Evolutionary conservation across 306 rosid genomes (phyloP), one percentile per base, ranked within the genome.

Genomic region (Trichosanthes cucumerina): DNA sequence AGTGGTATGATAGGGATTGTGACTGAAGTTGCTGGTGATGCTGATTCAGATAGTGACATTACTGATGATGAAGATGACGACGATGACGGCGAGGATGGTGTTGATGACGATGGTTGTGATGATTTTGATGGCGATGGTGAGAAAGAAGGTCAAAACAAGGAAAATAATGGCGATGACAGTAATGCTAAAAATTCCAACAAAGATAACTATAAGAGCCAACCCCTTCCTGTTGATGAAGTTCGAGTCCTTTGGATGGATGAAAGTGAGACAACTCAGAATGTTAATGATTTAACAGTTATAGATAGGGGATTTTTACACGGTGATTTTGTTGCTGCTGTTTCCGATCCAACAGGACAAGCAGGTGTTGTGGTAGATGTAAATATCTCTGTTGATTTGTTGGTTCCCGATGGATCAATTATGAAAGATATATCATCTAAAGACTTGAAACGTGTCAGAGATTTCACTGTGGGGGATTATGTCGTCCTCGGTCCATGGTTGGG

Each of bases 401-500:
- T 91, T 82, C 86, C 88, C 34, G 91, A 88, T 85, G 93, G 92
- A 14, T 87, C 97, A 53, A 60, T 87, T n/a, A 69, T 91, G 74
- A 88, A 93, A 84, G 90, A 84, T 57, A 83, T 96, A 44, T 87
- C 91, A 21, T 87, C 99, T 13, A 89, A 90, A 82, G 85, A 87
- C 79, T 86, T 96, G 21, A 88, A 83, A 82, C 99, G 99, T 33
- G 90, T 96, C 44, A 92, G 99, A 84, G 98, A 96, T 80, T 96
- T 92, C 83, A 86, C 96, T 2, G 93, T 91, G 76, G 98, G 98
- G 79, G 99, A 96, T 84, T 90, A 96, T 81, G 99, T 91, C 83
- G 98, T 96, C 76, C 99, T 82, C 53, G 99, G 98, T 78, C 84
- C 93, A 34, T 96, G 99, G 99, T 81, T 96, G 63, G 99, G 99